Base-by-base conservation (phyloP, 2,329 filamentous ascomycete species). In the Pseudohalonectria lignicola region DNA sequence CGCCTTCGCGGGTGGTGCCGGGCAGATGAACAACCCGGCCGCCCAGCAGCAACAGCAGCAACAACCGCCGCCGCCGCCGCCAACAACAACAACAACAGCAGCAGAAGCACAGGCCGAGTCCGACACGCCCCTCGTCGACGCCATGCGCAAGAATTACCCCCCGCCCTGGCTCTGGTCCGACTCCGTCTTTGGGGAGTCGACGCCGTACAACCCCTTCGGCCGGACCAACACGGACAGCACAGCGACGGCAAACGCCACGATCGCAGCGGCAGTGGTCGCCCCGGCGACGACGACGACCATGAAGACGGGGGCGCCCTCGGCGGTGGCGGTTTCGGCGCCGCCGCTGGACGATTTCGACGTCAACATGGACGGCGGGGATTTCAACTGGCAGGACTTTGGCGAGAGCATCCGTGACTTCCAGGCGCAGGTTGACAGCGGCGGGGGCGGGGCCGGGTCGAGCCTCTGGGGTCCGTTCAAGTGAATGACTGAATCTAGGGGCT, bases 91-190 rank as follows among this genome's bases (percentile, higher is more conserved):
- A 43, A 19, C 39, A 41, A 19, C 36, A 32, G n/a, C 34, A 37
- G 19, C 35, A 34, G 7, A 17, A 15, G 4, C 28, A 23, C 34
- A n/a, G n/a, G 9, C 37, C 16, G 37, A 10, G 17, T 21, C 31
- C 2, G 20, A 31, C 25, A 47, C 47, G 10, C 46, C 49, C 9
- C 41, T 51, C 3, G 36, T 49, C 5, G 46, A 74, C 4, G 69
- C 67, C 5, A 71, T 57, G 1, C 61, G 47, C 17, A 60, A 61
- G 3, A 63, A 62, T 18, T 67, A 66, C 10, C 63, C 71, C 2
- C 67, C 74, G 5, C 70, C 72, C 34, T 76, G 74, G 45, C 61
- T 74, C 46, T 76, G 74, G 33, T 66, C 67, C 2, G 59, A 57
- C 11, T 60, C 60, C 16, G 19, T 13, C 11, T 13, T 5, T 6